phyloP scores from a whole-genome alignment of 345 rosid genomes.

The Populus nigra region DNA sequence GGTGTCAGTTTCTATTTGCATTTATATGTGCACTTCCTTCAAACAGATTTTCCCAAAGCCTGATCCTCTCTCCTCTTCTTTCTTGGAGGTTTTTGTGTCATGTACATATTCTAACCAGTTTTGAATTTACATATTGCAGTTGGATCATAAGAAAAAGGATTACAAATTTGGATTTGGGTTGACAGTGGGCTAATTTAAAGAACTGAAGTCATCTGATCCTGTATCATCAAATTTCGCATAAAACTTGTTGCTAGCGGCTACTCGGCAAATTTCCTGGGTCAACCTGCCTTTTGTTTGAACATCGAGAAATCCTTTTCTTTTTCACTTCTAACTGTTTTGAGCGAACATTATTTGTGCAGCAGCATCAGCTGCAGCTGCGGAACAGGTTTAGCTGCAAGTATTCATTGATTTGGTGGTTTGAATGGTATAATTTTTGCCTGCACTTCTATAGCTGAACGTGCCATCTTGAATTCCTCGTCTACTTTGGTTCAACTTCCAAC shows the following conservation, averaged over 20 bases:
- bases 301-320: background rate
- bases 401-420: slow-evolving; percentile 10
- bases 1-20: too few species aligned
- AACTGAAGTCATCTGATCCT: background rate
- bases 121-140: slow-evolving; percentile 40
- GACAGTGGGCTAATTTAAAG: slow-evolving; percentile 61
- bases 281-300: slow-evolving; percentile 2
- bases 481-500: too few species aligned
- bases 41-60: too few species aligned
- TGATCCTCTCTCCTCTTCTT: too few species aligned
- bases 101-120: background rate
- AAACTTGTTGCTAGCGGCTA: background rate
- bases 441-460: background rate
- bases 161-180: slow-evolving; percentile 93
- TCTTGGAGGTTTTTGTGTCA: background rate
- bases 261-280: background rate
- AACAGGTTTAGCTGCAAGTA: slow-evolving; percentile 5
- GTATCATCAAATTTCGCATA: background rate
- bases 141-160: slow-evolving; percentile 91
- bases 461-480: too few species aligned
- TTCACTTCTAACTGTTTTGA: background rate
- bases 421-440: background rate
- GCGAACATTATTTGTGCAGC: slow-evolving; percentile 8
- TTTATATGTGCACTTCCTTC: too few species aligned
- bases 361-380: slow-evolving; percentile 8